These are phyloP conservation scores for Tilletia caries DNA, from an alignment of 1,284 basidiomycete species.

Conservation along the genomic window DNA sequence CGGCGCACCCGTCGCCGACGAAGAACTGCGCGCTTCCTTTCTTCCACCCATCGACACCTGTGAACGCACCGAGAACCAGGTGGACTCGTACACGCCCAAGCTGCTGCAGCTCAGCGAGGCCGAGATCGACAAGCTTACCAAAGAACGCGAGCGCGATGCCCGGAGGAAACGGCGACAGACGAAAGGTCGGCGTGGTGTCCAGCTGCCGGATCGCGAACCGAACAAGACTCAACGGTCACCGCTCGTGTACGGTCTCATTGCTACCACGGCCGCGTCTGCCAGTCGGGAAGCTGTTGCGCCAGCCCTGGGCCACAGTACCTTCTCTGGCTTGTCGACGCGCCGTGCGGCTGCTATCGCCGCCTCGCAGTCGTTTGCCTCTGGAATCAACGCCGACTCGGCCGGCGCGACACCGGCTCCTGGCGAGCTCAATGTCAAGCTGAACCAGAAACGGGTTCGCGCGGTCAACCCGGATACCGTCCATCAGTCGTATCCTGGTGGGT, in stretches of 20 bases:
- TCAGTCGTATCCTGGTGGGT: slow-evolving; percentile 40
- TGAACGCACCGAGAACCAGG: slow-evolving; percentile 64
- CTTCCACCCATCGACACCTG: slow-evolving; percentile 61
- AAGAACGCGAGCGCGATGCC: slow-evolving; percentile 87
- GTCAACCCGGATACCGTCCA: slow-evolving; percentile 6
- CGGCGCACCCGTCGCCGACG: slow-evolving; percentile 75
- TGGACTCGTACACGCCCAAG: slow-evolving; percentile 71
- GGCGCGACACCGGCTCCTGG: background rate
- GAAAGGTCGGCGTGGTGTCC: slow-evolving; percentile 80
- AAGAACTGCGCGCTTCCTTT: slow-evolving; percentile 85
- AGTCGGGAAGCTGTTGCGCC: slow-evolving; percentile 23
- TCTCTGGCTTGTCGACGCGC: slow-evolving; percentile 3
- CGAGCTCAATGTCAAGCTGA: slow-evolving; percentile 11
- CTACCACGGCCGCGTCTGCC: slow-evolving; percentile 18
- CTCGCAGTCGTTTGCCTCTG: slow-evolving; percentile 2
- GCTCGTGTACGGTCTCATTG: slow-evolving; percentile 41
- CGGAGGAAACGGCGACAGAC: slow-evolving; percentile 79
- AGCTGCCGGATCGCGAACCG: slow-evolving; percentile 86
- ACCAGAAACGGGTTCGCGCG: slow-evolving; percentile 1
- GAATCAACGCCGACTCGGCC: background rate
- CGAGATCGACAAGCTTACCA: slow-evolving; percentile 79
- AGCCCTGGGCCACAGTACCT: slow-evolving; percentile 1
- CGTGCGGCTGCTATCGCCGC: slow-evolving; percentile 11
- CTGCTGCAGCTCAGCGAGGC: slow-evolving; percentile 83
- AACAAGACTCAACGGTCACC: slow-evolving; percentile 74